phyloP scores from a whole-genome alignment of 1,284 basidiomycete genomes.

The Cryptococcus sp. region DNA sequence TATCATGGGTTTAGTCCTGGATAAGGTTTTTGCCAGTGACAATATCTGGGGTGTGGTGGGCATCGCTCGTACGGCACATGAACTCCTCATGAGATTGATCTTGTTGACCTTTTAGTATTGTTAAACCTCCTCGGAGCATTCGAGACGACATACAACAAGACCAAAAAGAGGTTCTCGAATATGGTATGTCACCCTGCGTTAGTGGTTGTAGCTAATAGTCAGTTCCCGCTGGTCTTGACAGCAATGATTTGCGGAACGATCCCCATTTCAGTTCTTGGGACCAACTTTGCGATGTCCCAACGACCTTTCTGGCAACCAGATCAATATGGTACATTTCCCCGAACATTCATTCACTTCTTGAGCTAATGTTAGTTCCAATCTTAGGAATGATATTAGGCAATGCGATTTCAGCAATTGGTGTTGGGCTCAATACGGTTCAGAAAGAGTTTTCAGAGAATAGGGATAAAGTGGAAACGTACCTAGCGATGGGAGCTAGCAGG shows the following conservation, averaged over 20 bases:
- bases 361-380: slow-evolving; percentile 60
- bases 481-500: slow-evolving; percentile 73
- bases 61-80: slow-evolving; percentile 59
- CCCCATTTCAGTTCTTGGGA: slow-evolving; percentile 71
- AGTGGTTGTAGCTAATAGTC: neutral
- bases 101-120: slow-evolving; percentile 50
- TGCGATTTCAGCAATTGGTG: slow-evolving; percentile 68
- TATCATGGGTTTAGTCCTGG: slow-evolving; percentile 64
- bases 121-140: slow-evolving; percentile 65
- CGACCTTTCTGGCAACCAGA: slow-evolving; percentile 74
- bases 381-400: slow-evolving; percentile 83
- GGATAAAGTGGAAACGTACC: slow-evolving; percentile 76
- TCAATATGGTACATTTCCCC: slow-evolving; percentile 61
- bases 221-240: slow-evolving; percentile 67
- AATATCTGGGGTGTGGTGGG: slow-evolving; percentile 68
- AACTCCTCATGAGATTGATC: neutral
- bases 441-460: slow-evolving; percentile 58
- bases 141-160: slow-evolving; percentile 62
- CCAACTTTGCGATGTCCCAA: slow-evolving; percentile 69
- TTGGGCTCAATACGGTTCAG: slow-evolving; percentile 55
- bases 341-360: neutral
- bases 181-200: slow-evolving; percentile 56
- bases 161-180: slow-evolving; percentile 63
- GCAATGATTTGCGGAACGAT: slow-evolving; percentile 71
- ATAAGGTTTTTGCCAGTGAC: slow-evolving; percentile 67